Evolutionary conservation across 495 filamentous ascomycete genomes (phyloP), one percentile per base, ranked within the genome.

Genomic region (Pseudomonodictys pantanalensis): DNA sequence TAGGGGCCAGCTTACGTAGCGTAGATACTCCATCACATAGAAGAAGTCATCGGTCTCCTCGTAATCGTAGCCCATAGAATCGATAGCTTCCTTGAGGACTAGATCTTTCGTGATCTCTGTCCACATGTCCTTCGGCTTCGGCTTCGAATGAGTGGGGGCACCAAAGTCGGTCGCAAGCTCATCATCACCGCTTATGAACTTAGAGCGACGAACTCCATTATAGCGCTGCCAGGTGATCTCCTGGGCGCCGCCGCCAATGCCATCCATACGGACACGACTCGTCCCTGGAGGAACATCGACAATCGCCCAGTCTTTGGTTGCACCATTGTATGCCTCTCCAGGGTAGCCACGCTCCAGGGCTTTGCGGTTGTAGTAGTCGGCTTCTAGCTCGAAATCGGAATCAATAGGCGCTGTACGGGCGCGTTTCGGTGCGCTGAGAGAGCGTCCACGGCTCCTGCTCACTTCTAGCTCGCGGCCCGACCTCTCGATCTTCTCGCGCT

Each of bases 101-200:
- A 98, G 72, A 64, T 96, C 91, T 75, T 95, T 97, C 7, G 92
- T 95, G 65, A 98, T 91, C 70, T 97, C 93, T 0, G 93, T 98
- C 95, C 95, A 97, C 72, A 95, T 86, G 56, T 88, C 85, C 50
- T 80, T 78, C 28, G 78, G 76, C 9, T 75, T 74, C 74, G 29
- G 74, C 30, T 66, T 65, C 5, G 52, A 5, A 7, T 53, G 55
- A 9, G 17, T 20, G 23, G 68, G 66, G 22, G 54, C 29, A 20
- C 52, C 68, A 52, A 59, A 51, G 30, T 52, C 66, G 44, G 54
- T 60, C 17, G 38, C 52, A 20, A 58, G 57, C 42, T 62, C 60
- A 28, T 82, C 77, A 23, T 79, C 70, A 50, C 77, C 78, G 28
- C 82, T 79, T 43, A 85, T 78, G 70, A 89, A 89, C 69, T 82